Percentiles rank a stretch among this genome's conserved stretches.
Conservation (phyloP, 106 monocot species). For the Platanthera guangdongensis region DNA sequence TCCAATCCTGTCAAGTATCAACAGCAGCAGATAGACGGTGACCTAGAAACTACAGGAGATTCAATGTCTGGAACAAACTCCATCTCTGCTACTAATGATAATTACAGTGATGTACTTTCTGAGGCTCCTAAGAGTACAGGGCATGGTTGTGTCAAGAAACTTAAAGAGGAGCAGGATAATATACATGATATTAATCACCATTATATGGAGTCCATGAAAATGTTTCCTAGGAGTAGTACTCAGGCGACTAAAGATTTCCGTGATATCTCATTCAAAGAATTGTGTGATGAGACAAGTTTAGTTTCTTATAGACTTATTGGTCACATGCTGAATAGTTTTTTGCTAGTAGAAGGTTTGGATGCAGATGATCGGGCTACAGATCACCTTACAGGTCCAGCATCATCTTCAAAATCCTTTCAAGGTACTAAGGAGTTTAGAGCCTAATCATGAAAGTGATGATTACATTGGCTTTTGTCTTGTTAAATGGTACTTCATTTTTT, state of each 20-base stretch:
- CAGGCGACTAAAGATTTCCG: slow-evolving; percentile 3
- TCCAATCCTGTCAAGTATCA: slow-evolving; percentile 11
- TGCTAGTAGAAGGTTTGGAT: slow-evolving; percentile 25
- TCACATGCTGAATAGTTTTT: slow-evolving; percentile 34
- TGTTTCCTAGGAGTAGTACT: background rate
- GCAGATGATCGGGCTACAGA: slow-evolving; percentile 15
- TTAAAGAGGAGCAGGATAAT: slow-evolving; percentile 5
- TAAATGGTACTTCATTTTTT: background rate
- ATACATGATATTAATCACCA: background rate
- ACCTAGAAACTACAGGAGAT: slow-evolving; percentile 33
- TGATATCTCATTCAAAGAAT: slow-evolving; percentile 27
- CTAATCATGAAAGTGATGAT: background rate
- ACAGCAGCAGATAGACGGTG: slow-evolving; percentile 13
- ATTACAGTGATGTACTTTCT: background rate
- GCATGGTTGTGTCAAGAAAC: background rate
- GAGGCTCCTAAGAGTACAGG: background rate
- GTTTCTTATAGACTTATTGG: slow-evolving; percentile 46
- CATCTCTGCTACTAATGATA: background rate
- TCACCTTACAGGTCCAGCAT: slow-evolving; percentile 29
- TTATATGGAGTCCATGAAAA: slow-evolving; percentile 1
- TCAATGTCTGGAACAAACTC: slow-evolving; percentile 9
- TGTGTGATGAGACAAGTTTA: slow-evolving; percentile 71
- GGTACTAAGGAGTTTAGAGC: slow-evolving; percentile 11
- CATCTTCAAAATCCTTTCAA: slow-evolving; percentile 16
- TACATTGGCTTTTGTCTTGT: background rate